Conservation (phyloP, 2,329 filamentous ascomycete species). For the Aspergillus sp. region DNA sequence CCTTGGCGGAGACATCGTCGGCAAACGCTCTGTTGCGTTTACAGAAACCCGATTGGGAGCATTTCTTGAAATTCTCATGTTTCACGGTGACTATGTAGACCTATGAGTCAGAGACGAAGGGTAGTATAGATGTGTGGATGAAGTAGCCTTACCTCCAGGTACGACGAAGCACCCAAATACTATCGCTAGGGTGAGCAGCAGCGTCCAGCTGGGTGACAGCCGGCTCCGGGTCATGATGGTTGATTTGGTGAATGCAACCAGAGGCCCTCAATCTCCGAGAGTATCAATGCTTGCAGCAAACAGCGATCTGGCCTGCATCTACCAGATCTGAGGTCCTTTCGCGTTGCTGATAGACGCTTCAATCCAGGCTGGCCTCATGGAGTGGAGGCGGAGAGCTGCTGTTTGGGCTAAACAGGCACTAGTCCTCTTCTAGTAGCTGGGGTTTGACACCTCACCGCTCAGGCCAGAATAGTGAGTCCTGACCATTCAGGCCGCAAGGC, state of each 20-base stretch:
- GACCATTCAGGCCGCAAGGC: conserved; percentile 21
- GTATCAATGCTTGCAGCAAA: conserved; percentile 17
- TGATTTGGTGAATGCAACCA: conserved; percentile 26
- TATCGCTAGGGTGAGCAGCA: conserved; percentile 60
- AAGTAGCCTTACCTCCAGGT: conserved; percentile 58
- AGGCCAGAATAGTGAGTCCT: conserved; percentile 9
- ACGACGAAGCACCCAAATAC: conserved; percentile 61
- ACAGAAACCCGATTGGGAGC: conserved; percentile 94
- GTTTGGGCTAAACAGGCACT: conserved; percentile 16
- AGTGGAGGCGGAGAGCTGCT: conserved; percentile 28
- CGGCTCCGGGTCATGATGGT: conserved; percentile 52
- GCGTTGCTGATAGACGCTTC: conserved; percentile 15
- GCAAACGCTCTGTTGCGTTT: conserved; percentile 90
- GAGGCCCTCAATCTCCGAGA: conserved; percentile 35
- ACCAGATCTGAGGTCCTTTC: conserved; percentile 19
- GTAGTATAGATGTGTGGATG: not conserved
- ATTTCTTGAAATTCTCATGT: conserved; percentile 96
- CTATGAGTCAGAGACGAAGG: not conserved
- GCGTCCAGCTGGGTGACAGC: conserved; percentile 64
- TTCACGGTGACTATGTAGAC: conserved; percentile 74
- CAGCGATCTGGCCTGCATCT: conserved; percentile 33
- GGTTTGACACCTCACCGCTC: conserved; percentile 24
- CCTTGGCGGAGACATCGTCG: conserved; percentile 67
- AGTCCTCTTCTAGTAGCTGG: conserved; percentile 10
- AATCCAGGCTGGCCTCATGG: conserved; percentile 33